Conservation (phyloP, 768 basidiomycete species). For the Mrakia hoshinonis region DNA sequence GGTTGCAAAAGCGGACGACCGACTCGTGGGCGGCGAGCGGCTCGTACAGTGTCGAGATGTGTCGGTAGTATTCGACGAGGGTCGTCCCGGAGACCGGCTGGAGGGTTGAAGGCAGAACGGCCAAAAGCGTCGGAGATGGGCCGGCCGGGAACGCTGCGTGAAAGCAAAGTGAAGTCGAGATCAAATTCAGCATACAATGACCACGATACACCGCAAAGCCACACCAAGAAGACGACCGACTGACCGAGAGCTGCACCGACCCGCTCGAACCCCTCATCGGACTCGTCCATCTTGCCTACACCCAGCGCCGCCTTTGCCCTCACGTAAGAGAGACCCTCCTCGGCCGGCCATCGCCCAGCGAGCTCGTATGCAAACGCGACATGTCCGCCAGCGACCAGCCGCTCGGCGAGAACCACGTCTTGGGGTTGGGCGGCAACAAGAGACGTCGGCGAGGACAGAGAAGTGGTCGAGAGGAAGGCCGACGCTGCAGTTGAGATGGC, state of each 20-base stretch:
- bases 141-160: slow-evolving; percentile 45
- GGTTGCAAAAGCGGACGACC: slow-evolving; percentile 64
- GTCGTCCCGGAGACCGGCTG: slow-evolving; percentile 32
- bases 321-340: slow-evolving; percentile 28
- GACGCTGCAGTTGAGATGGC: slow-evolving; percentile 3
- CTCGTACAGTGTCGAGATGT: slow-evolving; percentile 67
- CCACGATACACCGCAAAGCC: neutral
- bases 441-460: neutral
- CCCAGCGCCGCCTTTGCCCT: slow-evolving; percentile 28
- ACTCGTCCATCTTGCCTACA: slow-evolving; percentile 27
- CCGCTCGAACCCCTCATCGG: slow-evolving; percentile 23
- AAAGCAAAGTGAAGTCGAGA: neutral
- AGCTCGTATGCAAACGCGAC: slow-evolving; percentile 27
- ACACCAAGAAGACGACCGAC: neutral
- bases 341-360: slow-evolving; percentile 18
- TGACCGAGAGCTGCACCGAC: slow-evolving; percentile 29
- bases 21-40: slow-evolving; percentile 49
- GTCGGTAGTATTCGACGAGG: slow-evolving; percentile 65
- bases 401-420: slow-evolving; percentile 8
- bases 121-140: slow-evolving; percentile 45
- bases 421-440: slow-evolving; percentile 5
- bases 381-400: slow-evolving; percentile 4
- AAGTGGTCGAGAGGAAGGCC: slow-evolving; percentile 8
- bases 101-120: slow-evolving; percentile 15
- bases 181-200: neutral